phyloP scores from a whole-genome alignment of 257 asterid species.

The Perilla frutescens region DNA sequence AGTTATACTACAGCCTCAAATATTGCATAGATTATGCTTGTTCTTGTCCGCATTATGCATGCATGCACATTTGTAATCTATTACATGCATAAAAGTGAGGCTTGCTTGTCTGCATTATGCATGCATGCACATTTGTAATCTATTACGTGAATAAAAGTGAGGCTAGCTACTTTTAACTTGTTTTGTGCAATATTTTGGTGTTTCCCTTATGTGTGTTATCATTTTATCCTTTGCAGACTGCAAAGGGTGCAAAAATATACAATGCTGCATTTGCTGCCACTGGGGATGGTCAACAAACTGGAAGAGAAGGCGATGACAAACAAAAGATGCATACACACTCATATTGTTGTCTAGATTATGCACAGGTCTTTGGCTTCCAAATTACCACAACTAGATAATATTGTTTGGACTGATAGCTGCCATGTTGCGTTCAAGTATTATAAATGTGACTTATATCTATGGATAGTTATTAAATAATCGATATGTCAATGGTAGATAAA shows the following conservation, averaged over 20 bases:
- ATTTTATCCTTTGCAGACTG: constrained; percentile 54
- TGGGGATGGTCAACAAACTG: constrained; percentile 60
- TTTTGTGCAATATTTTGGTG: neutral
- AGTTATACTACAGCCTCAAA: neutral
- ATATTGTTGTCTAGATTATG: constrained; percentile 87
- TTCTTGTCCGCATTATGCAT: constrained; percentile 10
- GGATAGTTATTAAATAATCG: neutral
- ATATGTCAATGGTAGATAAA: neutral
- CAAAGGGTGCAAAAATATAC: constrained; percentile 84
- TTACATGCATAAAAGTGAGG: constrained; percentile 19
- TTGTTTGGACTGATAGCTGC: constrained; percentile 25
- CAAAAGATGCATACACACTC: constrained; percentile 90
- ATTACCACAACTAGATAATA: constrained; percentile 14
- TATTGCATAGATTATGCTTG: neutral
- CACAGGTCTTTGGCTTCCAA: constrained; percentile 66
- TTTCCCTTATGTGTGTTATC: constrained; percentile 16
- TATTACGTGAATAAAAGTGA: constrained; percentile 22
- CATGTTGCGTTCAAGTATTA: neutral
- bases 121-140: constrained; percentile 9
- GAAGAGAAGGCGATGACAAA: constrained; percentile 90
- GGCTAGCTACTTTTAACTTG: constrained; percentile 1
- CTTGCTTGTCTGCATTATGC: constrained; percentile 7
- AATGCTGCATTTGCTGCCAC: constrained; percentile 84
- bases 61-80: constrained; percentile 15
- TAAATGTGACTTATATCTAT: constrained; percentile 8